Base-by-base conservation (phyloP, 106 monocot genomes). In the Dendrobium catenatum region DNA sequence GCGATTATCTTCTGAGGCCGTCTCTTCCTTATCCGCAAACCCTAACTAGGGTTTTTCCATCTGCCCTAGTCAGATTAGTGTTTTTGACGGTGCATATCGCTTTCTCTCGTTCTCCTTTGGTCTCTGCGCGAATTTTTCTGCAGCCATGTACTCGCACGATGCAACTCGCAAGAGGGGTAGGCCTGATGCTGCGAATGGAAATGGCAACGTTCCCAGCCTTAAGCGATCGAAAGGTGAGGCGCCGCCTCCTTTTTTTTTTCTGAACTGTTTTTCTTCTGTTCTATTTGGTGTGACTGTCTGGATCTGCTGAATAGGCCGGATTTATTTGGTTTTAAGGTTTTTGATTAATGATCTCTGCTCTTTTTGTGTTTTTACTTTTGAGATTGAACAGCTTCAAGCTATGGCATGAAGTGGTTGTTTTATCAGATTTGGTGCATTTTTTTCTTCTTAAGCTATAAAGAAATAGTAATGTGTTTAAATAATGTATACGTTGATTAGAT, bases 81-180 rank as follows among this genome's bases (percentile, higher is more conserved):
- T 68, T 78, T 78, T 68, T 7, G 59, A 29, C 10, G 9, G 13
- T 16, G n/a, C 33, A 9, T 27, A 47, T 11, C 20, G 19, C 6
- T 19, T 13, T 56, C n/a, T 29, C 41, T 40, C 0, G 15, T 19
- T 20, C 31, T 66, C 42, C 44, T 26, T 67, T 73, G 6, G 6
- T 48, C 6, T 26, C 27, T 16, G 11, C 17, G 33, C 13, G 19
- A 41, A 48, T 80, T 59, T 41, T 22, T 56, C n/a, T 47, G 37
- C 10, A 18, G 7, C 13, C 29, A 77, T 78, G 84, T 61, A 58
- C 7, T n/a, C 77, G 4, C 43, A 79, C 55, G 58, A 55, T 7
- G 77, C 48, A 22, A 31, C 76, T 18, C 61, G 82, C 27, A 83
- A 83, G 73, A 83, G 83, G 42, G 83, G 83, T 26, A 79, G 83